Conservation (phyloP, 2,329 filamentous ascomycete species). For the Arthrinium phaeospermum region DNA sequence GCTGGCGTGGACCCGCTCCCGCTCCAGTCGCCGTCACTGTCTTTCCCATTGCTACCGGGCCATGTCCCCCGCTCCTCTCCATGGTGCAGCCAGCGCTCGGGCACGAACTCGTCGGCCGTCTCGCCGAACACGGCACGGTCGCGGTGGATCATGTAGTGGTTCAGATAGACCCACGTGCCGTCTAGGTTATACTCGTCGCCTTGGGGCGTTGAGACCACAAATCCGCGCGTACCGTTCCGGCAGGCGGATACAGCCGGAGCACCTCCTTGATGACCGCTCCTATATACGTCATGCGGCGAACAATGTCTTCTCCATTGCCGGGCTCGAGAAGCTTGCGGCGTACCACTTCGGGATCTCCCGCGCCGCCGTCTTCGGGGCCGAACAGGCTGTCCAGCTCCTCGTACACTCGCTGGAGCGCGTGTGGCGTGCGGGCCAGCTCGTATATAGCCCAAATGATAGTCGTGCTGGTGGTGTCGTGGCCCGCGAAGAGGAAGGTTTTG, state of each 20-base stretch:
- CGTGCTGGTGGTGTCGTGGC: too few relatives aligned
- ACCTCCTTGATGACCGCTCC: conserved; percentile 46
- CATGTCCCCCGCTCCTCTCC: conserved; percentile 24
- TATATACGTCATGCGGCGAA: conserved; percentile 42
- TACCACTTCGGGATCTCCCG: neutral
- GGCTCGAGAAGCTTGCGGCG: conserved; percentile 30
- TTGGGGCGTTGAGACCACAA: conserved; percentile 37
- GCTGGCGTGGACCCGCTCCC: conserved; percentile 29
- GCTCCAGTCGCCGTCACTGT: neutral
- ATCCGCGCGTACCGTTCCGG: conserved; percentile 38
- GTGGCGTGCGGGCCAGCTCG: too few relatives aligned
- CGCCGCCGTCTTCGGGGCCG: neutral
- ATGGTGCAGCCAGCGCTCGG: conserved; percentile 46
- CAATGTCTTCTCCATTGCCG: conserved; percentile 34
- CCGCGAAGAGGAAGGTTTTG: too few relatives aligned
- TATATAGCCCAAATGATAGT: too few relatives aligned
- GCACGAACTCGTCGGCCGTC: conserved; percentile 42
- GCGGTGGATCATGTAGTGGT: conserved; percentile 42
- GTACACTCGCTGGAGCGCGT: too few relatives aligned
- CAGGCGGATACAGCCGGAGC: conserved; percentile 43
- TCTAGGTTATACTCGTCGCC: conserved; percentile 39
- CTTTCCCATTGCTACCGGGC: neutral
- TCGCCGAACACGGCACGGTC: conserved; percentile 43
- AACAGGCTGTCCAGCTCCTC: too few relatives aligned
- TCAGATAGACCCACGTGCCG: conserved; percentile 43